Evolutionary conservation across 2,329 filamentous ascomycete species (phyloP).

Genomic region (Botrytis galanthina): DNA sequence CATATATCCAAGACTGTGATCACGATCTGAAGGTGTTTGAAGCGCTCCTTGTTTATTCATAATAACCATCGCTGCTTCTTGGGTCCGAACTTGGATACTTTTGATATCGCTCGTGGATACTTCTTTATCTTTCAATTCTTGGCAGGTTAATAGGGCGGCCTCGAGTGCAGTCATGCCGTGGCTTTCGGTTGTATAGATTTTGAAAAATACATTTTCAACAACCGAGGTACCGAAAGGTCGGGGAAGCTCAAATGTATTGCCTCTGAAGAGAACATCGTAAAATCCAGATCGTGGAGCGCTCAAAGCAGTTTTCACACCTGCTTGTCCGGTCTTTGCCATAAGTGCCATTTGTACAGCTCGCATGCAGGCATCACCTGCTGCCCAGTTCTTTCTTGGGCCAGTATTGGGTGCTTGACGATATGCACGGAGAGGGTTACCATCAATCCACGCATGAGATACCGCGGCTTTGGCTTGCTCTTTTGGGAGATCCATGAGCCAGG

Average conservation of each 20-base stretch:
- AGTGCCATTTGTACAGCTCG: constrained; percentile 42
- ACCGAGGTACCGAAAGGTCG: constrained; percentile 28
- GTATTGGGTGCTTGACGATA: constrained; percentile 41
- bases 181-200: constrained; percentile 35
- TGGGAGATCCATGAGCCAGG: constrained; percentile 41
- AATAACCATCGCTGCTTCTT: constrained; percentile 37
- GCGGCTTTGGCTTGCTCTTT: constrained; percentile 39
- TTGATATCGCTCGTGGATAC: constrained; percentile 30
- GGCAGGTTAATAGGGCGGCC: constrained; percentile 32
- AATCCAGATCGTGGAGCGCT: constrained; percentile 41
- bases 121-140: constrained; percentile 23
- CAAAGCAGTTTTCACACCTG: constrained; percentile 37
- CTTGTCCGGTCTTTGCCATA: constrained; percentile 35
- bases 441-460: constrained; percentile 43
- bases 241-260: constrained; percentile 30
- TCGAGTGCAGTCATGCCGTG: constrained; percentile 41
- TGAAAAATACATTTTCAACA: constrained; percentile 36
- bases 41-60: constrained; percentile 38
- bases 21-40: constrained; percentile 39
- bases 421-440: constrained; percentile 40
- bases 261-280: constrained; percentile 30
- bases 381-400: constrained; percentile 44
- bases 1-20: constrained; percentile 41
- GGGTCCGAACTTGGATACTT: constrained; percentile 36
- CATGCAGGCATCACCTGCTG: constrained; percentile 43